phyloP scores from a whole-genome alignment of 108 stramenopile species.

The Chaetoceros tenuissimus region DNA sequence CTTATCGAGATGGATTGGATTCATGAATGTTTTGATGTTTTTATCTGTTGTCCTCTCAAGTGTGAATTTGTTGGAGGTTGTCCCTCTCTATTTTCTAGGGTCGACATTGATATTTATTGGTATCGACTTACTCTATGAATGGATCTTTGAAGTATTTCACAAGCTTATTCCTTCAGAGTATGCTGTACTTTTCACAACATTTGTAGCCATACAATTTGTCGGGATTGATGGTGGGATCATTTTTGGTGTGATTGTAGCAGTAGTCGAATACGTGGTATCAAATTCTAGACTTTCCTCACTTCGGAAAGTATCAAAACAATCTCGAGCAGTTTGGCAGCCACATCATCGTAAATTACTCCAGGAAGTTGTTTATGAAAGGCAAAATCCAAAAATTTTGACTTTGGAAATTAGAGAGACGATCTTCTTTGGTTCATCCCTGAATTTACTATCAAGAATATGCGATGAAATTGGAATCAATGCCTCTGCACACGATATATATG shows the following conservation, averaged over 20 bases:
- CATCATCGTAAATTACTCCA: conserved; percentile 56
- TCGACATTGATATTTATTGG: conserved; percentile 86
- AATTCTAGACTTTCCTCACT: conserved; percentile 51
- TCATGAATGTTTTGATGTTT: conserved; percentile 57
- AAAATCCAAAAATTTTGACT: conserved; percentile 50
- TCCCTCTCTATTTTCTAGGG: conserved; percentile 93
- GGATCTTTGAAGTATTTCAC: conserved; percentile 82
- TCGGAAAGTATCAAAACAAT: conserved; percentile 46
- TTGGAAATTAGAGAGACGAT: conserved; percentile 64
- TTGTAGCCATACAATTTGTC: conserved; percentile 65
- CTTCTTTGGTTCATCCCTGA: conserved; percentile 75
- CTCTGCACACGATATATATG: conserved; percentile 26
- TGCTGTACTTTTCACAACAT: conserved; percentile 69
- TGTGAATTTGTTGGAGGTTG: conserved; percentile 65
- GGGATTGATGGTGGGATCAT: conserved; percentile 88
- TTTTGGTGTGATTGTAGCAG: conserved; percentile 64
- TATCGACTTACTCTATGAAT: conserved; percentile 89
- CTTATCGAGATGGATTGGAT: conserved; percentile 65
- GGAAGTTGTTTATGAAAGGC: conserved; percentile 42
- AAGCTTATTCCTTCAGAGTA: conserved; percentile 79
- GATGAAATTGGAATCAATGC: conserved; percentile 42
- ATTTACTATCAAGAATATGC: conserved; percentile 37
- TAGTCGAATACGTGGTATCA: conserved; percentile 71
- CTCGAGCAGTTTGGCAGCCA: conserved; percentile 63
- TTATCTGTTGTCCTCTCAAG: conserved; percentile 59